Conservation (phyloP, 805 yeast genomes). For the Saturnispora serradocipensis region DNA sequence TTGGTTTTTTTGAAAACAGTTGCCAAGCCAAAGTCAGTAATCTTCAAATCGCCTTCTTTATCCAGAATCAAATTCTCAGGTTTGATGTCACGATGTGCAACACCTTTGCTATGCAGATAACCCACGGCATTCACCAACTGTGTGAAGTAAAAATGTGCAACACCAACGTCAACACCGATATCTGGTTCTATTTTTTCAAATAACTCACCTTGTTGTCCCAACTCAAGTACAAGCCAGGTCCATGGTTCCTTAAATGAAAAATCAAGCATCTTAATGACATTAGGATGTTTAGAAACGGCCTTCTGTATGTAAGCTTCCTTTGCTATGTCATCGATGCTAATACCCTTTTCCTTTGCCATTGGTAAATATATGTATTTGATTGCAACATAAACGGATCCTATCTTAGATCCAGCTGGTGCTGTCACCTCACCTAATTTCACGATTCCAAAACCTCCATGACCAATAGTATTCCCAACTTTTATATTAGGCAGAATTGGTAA, state of each 20-base stretch:
- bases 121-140: conserved; percentile 55
- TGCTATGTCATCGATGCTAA: conserved; percentile 30
- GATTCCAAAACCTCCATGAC: conserved; percentile 61
- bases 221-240: conserved; percentile 59
- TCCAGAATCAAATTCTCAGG: conserved; percentile 64
- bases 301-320: conserved; percentile 53
- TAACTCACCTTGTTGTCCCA: conserved; percentile 67
- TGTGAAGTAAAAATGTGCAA: conserved; percentile 60
- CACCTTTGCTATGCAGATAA: conserved; percentile 53
- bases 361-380: conserved; percentile 44
- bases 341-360: conserved; percentile 25
- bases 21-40: conserved; percentile 76
- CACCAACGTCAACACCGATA: conserved; percentile 53
- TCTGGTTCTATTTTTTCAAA: conserved; percentile 77
- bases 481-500: conserved; percentile 41
- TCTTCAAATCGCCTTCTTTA: conserved; percentile 51
- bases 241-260: conserved; percentile 47
- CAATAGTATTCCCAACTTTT: conserved; percentile 43
- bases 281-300: conserved; percentile 45
- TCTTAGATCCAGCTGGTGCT: conserved; percentile 8
- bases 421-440: conserved; percentile 41
- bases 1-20: conserved; percentile 42
- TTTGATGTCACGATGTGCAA: conserved; percentile 60
- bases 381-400: conserved; percentile 31
- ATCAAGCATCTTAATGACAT: conserved; percentile 46